These are phyloP conservation scores for Cladorrhinum sp. DNA, from an alignment of 2,329 filamentous ascomycete species.

Conservation along the genomic window DNA sequence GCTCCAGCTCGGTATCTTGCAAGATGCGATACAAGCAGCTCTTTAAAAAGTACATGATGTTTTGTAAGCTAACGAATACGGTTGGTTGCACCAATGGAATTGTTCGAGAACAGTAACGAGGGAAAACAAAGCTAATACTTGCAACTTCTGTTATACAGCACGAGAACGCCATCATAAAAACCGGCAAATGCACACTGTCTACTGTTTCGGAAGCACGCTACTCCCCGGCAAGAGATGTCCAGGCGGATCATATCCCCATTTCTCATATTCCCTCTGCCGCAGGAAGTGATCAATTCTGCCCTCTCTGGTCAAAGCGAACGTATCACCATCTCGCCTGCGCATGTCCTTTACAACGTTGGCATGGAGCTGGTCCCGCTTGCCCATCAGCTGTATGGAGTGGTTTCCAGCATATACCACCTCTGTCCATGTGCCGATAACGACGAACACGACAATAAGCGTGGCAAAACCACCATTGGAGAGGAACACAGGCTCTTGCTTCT, in stretches of 20 bases:
- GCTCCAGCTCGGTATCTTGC: no score
- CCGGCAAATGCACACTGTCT: not conserved
- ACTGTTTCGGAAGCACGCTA: not conserved
- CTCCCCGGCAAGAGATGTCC: not conserved
- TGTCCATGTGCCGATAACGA: constrained; percentile 66
- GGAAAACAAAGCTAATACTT: not conserved
- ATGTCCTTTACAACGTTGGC: constrained; percentile 62
- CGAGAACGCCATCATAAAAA: not conserved
- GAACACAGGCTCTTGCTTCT: constrained; percentile 55
- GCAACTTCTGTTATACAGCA: not conserved
- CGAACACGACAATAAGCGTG: constrained; percentile 65
- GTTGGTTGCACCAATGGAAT: not conserved
- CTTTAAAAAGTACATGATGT: no score
- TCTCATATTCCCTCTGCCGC: constrained; percentile 58
- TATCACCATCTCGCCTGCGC: constrained; percentile 50
- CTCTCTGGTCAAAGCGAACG: constrained; percentile 52
- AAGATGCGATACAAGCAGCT: no score
- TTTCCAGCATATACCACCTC: constrained; percentile 69
- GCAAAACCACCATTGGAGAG: constrained; percentile 80
- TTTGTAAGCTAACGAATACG: no score
- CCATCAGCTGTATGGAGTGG: constrained; percentile 60
- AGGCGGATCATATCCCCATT: constrained; percentile 28
- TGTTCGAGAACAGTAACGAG: not conserved
- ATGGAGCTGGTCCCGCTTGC: constrained; percentile 64
- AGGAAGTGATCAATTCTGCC: constrained; percentile 76